Conservation (phyloP, 192 early-diverging fungal species). For the Oehlia diaphana region DNA sequence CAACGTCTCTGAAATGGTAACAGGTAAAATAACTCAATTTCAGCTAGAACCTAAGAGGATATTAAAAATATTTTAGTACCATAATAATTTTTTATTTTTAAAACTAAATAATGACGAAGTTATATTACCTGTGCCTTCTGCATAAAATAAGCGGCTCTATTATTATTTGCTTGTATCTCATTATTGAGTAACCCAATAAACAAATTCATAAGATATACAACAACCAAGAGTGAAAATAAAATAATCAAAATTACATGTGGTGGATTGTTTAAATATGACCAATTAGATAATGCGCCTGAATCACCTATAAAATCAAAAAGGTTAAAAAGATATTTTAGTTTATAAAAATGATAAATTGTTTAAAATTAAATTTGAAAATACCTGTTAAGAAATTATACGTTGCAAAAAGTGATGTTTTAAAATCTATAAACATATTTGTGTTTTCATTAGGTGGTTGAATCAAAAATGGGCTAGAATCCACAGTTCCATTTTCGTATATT, state of each 20-base stretch:
- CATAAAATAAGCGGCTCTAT: background rate
- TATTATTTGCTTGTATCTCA: background rate
- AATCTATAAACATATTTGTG: background rate
- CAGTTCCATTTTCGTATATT: too few relatives aligned
- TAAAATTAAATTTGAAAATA: background rate
- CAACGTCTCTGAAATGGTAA: too few relatives aligned
- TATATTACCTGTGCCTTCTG: background rate
- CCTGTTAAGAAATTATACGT: background rate
- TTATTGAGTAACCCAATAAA: conserved; percentile 8
- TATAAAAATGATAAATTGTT: background rate
- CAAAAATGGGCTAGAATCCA: too few relatives aligned
- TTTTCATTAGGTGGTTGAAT: background rate
- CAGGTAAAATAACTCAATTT: too few relatives aligned
- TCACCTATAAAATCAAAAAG: background rate
- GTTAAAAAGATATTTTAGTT: too few relatives aligned
- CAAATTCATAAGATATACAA: conserved; percentile 17
- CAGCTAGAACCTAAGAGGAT: too few relatives aligned
- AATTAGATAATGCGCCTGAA: background rate
- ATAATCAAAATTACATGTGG: background rate
- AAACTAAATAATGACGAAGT: too few relatives aligned
- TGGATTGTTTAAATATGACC: background rate
- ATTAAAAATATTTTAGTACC: too few relatives aligned
- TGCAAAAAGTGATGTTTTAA: background rate
- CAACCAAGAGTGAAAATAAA: background rate
- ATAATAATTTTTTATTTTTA: too few relatives aligned